Conservation (phyloP, 176 grass and related monocot species). For the Typha latifolia region DNA sequence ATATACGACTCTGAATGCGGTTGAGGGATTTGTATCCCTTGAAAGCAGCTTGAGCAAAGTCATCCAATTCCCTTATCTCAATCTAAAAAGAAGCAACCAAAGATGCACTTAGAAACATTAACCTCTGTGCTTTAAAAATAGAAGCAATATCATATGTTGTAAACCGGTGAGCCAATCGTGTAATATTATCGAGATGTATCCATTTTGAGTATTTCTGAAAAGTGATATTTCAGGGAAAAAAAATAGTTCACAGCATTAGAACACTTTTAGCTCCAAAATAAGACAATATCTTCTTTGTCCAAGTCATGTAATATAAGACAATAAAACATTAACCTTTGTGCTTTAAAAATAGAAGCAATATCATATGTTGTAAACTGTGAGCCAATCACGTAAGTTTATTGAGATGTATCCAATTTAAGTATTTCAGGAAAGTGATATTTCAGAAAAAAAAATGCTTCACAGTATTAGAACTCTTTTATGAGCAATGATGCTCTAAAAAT, state of each 20-base stretch:
- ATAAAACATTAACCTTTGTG: background rate
- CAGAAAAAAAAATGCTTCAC: too few relatives aligned
- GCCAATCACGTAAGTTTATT: background rate
- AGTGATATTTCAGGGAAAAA: too few relatives aligned
- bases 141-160: constrained; percentile 4
- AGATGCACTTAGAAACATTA: constrained; percentile 10
- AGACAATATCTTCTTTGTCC: background rate
- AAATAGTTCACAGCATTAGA: too few relatives aligned
- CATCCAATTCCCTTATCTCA: constrained; percentile 87
- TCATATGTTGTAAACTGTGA: constrained; percentile 3
- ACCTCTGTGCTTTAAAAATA: background rate
- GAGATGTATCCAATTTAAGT: too few relatives aligned
- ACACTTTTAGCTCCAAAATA: constrained; percentile 2
- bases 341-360: constrained; percentile 4
- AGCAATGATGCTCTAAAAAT: background rate
- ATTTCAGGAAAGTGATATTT: too few relatives aligned
- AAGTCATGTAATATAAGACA: too few relatives aligned
- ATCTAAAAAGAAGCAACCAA: constrained; percentile 45
- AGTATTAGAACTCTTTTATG: too few relatives aligned
- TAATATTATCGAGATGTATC: too few relatives aligned
- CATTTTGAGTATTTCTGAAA: too few relatives aligned
- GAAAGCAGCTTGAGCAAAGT: constrained; percentile 90
- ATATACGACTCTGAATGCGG: constrained; percentile 93
- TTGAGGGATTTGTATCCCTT: constrained; percentile 83
- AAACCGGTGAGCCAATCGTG: constrained; percentile 2